These are phyloP conservation scores for Croton setiger DNA, from an alignment of 441 rosid genomes.

Conservation along the genomic window DNA sequence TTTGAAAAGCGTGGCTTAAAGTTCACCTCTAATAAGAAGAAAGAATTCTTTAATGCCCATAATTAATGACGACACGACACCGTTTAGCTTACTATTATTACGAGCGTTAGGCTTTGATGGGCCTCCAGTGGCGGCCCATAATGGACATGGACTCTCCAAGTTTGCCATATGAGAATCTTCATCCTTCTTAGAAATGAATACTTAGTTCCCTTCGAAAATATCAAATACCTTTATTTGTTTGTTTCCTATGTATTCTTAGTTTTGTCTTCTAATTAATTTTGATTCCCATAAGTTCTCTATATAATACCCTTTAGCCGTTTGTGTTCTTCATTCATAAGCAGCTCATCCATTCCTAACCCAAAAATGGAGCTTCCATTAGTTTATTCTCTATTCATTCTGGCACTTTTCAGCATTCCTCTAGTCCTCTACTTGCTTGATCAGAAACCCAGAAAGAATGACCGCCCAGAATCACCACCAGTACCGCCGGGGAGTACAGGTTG, in stretches of 20 bases:
- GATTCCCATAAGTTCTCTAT: background rate
- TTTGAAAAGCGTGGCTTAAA: background rate
- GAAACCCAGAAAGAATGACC: background rate
- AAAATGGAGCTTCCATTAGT: conserved; percentile 6
- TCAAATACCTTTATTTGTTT: background rate
- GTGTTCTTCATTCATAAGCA: background rate
- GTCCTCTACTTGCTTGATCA: background rate
- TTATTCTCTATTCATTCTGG: background rate
- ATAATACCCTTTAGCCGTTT: background rate
- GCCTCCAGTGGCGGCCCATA: too few relatives aligned
- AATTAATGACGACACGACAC: too few relatives aligned
- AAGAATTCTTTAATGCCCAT: too few relatives aligned
- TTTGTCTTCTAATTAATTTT: background rate
- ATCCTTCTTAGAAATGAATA: too few relatives aligned
- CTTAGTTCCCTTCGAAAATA: background rate
- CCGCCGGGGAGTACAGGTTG: conserved; percentile 22
- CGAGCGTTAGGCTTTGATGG: too few relatives aligned
- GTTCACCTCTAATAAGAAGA: too few relatives aligned
- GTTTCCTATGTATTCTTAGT: background rate
- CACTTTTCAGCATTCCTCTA: background rate
- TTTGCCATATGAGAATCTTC: too few relatives aligned
- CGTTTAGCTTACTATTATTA: too few relatives aligned
- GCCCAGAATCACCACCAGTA: background rate
- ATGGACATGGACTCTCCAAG: too few relatives aligned
- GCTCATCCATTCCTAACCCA: background rate